Conservation (phyloP, 2,329 filamentous ascomycete genomes). For the Epichloe hybrida region DNA sequence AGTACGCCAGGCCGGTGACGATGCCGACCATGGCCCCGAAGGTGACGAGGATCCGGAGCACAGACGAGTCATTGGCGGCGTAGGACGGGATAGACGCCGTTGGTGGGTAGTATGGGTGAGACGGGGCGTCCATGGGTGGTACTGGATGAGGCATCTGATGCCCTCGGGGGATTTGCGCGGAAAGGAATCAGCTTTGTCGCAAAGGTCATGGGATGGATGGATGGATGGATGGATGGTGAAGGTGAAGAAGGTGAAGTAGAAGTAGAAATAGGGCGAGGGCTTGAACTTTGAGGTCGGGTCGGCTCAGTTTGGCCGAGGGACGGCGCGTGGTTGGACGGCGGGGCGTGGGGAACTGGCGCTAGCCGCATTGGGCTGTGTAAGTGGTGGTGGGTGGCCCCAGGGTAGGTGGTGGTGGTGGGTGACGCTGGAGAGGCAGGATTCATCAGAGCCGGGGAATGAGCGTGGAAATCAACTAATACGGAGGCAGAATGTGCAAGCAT, state of each 20-base stretch:
- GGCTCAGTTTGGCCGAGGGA: neutral
- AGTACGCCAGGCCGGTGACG: constrained; percentile 20
- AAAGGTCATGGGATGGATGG: too few relatives aligned
- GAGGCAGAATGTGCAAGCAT: neutral
- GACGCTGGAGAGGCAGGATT: too few relatives aligned
- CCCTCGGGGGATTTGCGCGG: neutral
- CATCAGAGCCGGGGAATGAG: too few relatives aligned
- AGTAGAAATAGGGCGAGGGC: too few relatives aligned
- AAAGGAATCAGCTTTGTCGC: neutral
- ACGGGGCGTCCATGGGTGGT: neutral
- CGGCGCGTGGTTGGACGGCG: neutral
- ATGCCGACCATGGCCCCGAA: constrained; percentile 23
- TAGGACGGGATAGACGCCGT: constrained; percentile 30
- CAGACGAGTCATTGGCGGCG: constrained; percentile 27
- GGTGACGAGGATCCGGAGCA: constrained; percentile 23
- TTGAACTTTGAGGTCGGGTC: too few relatives aligned
- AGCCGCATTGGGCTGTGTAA: neutral
- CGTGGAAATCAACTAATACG: too few relatives aligned
- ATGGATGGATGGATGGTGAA: too few relatives aligned
- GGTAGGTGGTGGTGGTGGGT: too few relatives aligned
- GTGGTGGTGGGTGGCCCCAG: neutral
- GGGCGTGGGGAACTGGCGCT: neutral
- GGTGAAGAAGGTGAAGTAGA: too few relatives aligned
- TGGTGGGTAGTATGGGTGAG: constrained; percentile 38
- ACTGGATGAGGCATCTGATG: neutral